These are phyloP conservation scores for Bacidia gigantensis DNA, from an alignment of 495 filamentous ascomycete species.

Conservation along the genomic window DNA sequence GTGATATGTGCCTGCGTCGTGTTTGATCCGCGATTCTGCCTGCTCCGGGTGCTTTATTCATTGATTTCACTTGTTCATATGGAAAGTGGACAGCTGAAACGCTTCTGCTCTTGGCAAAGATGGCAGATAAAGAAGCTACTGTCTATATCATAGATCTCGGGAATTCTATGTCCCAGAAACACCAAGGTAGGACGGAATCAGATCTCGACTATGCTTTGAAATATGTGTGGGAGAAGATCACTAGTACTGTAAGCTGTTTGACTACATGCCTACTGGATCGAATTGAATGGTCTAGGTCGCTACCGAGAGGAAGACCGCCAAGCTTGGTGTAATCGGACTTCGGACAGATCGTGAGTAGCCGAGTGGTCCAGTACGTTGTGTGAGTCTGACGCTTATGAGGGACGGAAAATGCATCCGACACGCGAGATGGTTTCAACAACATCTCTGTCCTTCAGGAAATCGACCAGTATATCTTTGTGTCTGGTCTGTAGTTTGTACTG, in stretches of 20 bases:
- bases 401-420: constrained; percentile 52
- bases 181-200: constrained; percentile 58
- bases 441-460: constrained; percentile 63
- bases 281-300: constrained; percentile 42
- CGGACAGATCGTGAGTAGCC: constrained; percentile 50
- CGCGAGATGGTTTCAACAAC: constrained; percentile 55
- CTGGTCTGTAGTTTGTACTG: neutral
- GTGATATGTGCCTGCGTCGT: neutral
- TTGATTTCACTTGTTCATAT: neutral
- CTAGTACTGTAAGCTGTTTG: constrained; percentile 45
- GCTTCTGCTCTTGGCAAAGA: constrained; percentile 21
- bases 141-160: constrained; percentile 87
- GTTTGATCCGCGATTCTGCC: constrained; percentile 1
- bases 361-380: constrained; percentile 6
- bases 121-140: constrained; percentile 91
- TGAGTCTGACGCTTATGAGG: constrained; percentile 26
- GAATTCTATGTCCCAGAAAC: constrained; percentile 62
- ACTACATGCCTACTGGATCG: neutral
- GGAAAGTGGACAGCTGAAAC: neutral
- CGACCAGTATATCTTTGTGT: constrained; percentile 36
- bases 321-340: constrained; percentile 67
- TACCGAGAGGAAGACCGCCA: constrained; percentile 69
- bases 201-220: constrained; percentile 83
- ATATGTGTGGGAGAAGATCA: constrained; percentile 95
- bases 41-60: neutral